phyloP scores from a whole-genome alignment of 2,329 filamentous ascomycete species.

The Ophidiomyces ophidiicola region DNA sequence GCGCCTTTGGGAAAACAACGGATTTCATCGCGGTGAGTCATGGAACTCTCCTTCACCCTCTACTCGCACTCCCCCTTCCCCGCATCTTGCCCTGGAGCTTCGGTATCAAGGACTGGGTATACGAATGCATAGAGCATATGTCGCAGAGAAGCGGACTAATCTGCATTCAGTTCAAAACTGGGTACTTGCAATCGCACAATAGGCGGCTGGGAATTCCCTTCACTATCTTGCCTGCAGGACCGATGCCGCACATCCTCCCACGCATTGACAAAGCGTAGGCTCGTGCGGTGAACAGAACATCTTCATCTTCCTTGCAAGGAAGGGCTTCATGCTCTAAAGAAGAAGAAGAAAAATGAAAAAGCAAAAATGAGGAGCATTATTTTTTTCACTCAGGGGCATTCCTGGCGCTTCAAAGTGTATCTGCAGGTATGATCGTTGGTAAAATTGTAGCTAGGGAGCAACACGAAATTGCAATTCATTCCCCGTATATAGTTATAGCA shows the following conservation, averaged over 20 bases:
- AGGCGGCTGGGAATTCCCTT: background rate
- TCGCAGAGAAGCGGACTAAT: background rate
- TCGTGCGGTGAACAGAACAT: background rate
- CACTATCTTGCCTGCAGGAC: background rate
- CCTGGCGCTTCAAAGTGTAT: background rate
- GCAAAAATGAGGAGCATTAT: background rate
- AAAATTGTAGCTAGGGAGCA: too few relatives aligned
- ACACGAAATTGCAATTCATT: too few relatives aligned
- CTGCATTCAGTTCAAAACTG: conserved; percentile 1
- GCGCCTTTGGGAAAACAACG: conserved; percentile 36
- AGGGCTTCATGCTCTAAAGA: background rate
- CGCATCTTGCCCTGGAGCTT: too few relatives aligned
- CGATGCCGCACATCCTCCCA: conserved; percentile 3
- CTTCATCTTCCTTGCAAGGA: background rate
- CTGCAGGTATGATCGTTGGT: too few relatives aligned
- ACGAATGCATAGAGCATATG: too few relatives aligned
- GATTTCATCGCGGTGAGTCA: conserved; percentile 30
- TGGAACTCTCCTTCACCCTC: too few relatives aligned
- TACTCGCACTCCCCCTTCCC: too few relatives aligned
- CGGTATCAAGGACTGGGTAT: too few relatives aligned
- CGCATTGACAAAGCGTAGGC: background rate
- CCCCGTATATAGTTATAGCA: too few relatives aligned
- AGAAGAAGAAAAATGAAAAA: background rate
- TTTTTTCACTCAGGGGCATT: background rate
- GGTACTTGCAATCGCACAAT: background rate